Base-by-base conservation (phyloP, 768 basidiomycete species). In the Zangia roseola region DNA sequence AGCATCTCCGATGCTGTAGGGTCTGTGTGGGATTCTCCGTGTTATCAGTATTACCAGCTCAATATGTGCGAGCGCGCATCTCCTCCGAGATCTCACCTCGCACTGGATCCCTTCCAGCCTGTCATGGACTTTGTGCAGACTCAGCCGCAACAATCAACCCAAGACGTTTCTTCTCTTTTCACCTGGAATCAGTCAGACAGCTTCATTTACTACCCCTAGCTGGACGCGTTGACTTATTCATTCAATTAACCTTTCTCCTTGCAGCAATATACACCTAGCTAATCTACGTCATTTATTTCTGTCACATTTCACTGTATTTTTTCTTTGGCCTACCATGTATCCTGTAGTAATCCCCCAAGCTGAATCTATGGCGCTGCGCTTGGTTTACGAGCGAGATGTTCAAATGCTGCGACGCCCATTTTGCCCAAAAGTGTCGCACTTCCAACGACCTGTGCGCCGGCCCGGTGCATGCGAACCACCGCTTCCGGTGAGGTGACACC, bases 361-460 rank as follows among this genome's bases (percentile, higher is more conserved):
- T n/a, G 33, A 46, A 59, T 41, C 49, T n/a, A 60, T 47, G 7
- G 8, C 16, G 20, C 21, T 20, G 35, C 38, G 24, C 46, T 38
- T 10, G 46, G 21, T 17, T 35, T 23, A 12, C 43, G 49, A 56
- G 49, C 52, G 17, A 78, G 60, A 10, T 69, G 73, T 56, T 81
- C 73, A 51, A 83, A 84, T 12, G 80, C 81, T 39, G 57, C 61
- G 5, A 80, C 70, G 7, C 83, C 82, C 51, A 81, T 65, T 53
- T 73, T 77, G 1, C 83, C 83, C 23, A 83, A 58, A 24, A 74
- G 64, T 2, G 81, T 83, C 17, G 82, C 81, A 55, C 77, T 75
- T 13, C 81, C 92, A 6, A 94, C 83, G 1, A 83, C 80, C 40
- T 71, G 68, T 9, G 91, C 91, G 4, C 91, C 91, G 10, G 82